These are phyloP conservation scores for Nepenthes gracilis DNA, from an alignment of 148 eudicot genomes.

Conservation along the genomic window DNA sequence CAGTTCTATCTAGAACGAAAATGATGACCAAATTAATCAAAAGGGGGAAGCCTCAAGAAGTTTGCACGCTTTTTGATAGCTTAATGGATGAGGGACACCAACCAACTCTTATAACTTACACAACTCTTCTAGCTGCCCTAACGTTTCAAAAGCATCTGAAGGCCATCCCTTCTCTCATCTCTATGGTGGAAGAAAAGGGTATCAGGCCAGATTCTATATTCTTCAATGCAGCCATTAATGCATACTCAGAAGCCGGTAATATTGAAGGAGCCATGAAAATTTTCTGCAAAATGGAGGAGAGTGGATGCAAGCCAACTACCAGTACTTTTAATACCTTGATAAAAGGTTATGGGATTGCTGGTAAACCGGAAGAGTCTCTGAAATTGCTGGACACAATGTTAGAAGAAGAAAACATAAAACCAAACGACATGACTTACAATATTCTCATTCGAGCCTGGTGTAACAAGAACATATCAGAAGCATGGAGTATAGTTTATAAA, in stretches of 20 bases:
- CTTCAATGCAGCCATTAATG: constrained; percentile 87
- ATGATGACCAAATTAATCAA: constrained; percentile 62
- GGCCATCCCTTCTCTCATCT: constrained; percentile 56
- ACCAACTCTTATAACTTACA: constrained; percentile 83
- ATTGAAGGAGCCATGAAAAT: constrained; percentile 66
- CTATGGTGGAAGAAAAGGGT: constrained; percentile 53
- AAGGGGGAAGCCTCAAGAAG: constrained; percentile 62
- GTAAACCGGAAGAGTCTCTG: constrained; percentile 80
- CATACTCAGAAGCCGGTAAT: constrained; percentile 71
- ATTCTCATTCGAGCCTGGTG: constrained; percentile 81
- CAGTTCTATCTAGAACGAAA: constrained; percentile 75
- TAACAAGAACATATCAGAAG: constrained; percentile 50
- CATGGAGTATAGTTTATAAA: constrained; percentile 67
- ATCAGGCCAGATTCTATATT: constrained; percentile 80
- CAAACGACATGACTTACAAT: constrained; percentile 77
- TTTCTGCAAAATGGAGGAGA: constrained; percentile 60
- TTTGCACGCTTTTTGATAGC: constrained; percentile 36
- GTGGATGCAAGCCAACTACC: constrained; percentile 72
- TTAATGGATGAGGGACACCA: constrained; percentile 72
- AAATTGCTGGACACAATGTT: constrained; percentile 58
- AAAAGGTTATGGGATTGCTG: constrained; percentile 70
- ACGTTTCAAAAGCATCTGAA: constrained; percentile 56
- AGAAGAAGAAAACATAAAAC: constrained; percentile 53
- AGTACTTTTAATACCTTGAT: constrained; percentile 81
- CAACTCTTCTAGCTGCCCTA: constrained; percentile 67